Base-by-base conservation (phyloP, 1,284 basidiomycete genomes). In the Trametes versicolor region DNA sequence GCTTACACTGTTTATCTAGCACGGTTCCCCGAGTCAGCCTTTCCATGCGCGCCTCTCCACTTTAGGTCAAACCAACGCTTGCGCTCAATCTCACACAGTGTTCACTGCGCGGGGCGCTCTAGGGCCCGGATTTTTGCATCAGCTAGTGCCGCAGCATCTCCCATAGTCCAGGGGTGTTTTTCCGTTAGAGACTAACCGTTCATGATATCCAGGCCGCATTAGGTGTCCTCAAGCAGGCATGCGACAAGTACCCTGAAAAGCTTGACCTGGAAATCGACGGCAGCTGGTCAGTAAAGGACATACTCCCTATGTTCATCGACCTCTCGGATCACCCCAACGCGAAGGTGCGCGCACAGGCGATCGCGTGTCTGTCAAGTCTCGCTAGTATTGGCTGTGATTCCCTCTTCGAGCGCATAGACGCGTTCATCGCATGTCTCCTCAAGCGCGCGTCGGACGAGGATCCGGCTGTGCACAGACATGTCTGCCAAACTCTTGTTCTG, bases 241-340 rank as follows among this genome's bases (percentile, higher is more conserved):
- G 96, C 78, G 96, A 99, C 80, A 97, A 99, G 76, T 97, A 97
- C 70, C 96, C 97, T 5, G 89, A 93, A 67, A 96, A 97, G 79
- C 87, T 99, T 77, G 97, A 99, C 78, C 89, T 98, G 70, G 92
- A 96, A 67, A 93, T 99, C 75, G 90, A 88, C 70, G 96, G 95
- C 55, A 88, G 89, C 29, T 87, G 94, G 64, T 94, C 96, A 1
- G 86, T 98, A 66, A 95, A 98, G 79, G 95, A 90, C 78, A 95
- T 98, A 90, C 92, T 99, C 70, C 96, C 96, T 64, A 96, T 97
- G 76, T 97, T 99, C 81, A 88, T 99, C 72, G 76, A 88, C 72
- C 86, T 95, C 72, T 90, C 95, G 49, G 91, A 94, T 68, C 94
- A 98, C 73, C 86, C 87, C 0, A 91, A 90, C 55, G 81, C 92